Base-by-base conservation (phyloP, 768 basidiomycete genomes). In the Boletus rex-veris region DNA sequence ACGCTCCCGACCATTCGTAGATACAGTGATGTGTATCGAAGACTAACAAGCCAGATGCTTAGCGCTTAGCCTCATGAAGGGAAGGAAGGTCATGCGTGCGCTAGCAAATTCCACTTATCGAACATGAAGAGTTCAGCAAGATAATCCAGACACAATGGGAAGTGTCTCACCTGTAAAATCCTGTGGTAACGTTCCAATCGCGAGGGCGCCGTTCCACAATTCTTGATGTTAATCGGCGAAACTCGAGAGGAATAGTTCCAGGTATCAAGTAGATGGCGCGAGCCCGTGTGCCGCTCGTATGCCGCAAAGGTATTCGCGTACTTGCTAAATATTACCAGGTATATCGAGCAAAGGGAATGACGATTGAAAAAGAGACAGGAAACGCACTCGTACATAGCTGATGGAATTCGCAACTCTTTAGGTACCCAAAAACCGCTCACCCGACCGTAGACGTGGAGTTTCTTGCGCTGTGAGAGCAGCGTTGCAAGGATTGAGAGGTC, bases 101-200 rank as follows among this genome's bases (percentile, higher is more conserved):
- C 19, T 19, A 19, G 19, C 79, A 52, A 77, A 76, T 54, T 77
- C 75, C 57, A 77, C 77, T 77, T 30, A 12, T 28, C 30, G 19
- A 41, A 33, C 9, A 24, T 9, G 15, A 47, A 28, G 8, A n/a
- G 1, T 41, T 55, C 21, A 48, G 38, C 1, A 31, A 26, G 21
- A 26, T 3, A 18, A 37, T 14, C 26, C 19, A 40, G 14, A 41
- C 26, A 2, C 0, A 37, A 24, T 9, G 36, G 7, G 9, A 6
- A 8, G 26, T 5, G 7, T n/a, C 63, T 43, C 50, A 78, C 75
- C 74, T 42, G 64, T 71, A 54, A 74, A 79, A 3, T 49, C 38
- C 45, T 64, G 61, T 5, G 74, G 58, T 6, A 80, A 80, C 9
- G 74, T 81, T 26, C 81, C 81, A 18, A 82, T 75, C 4, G 58